Base-by-base conservation (phyloP, 2,329 filamentous ascomycete species). In the Paraphoma chrysanthemicola region DNA sequence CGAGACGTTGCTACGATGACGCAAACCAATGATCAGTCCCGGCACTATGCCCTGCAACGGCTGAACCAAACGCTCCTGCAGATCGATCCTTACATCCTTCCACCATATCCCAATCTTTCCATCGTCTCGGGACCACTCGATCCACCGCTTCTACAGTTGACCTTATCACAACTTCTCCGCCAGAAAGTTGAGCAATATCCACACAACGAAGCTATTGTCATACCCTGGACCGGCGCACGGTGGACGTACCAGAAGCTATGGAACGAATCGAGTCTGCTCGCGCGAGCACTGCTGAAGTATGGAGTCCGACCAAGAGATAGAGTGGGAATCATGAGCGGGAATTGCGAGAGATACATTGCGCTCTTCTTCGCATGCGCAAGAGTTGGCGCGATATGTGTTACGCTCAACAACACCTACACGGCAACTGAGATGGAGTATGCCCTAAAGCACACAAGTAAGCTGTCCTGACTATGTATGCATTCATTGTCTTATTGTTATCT, bases 341-440 rank as follows among this genome's bases (percentile, higher is more conserved):
- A 86, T 60, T 84, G 83, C 62, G 82, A 85, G 58, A 81, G 85
- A 62, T 85, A 90, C 30, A 76, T 77, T 44, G 83, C 89, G 2
- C 83, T 92, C 14, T 91, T 92, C 80, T 92, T 92, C 63, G 89
- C 88, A 3, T 88, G 87, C 10, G 86, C 88, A 41, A 69, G 77
- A 45, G 63, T 81, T 11, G 79, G 79, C 2, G 77, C 77, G 1
- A 75, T 80, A 36, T 80, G 93, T 50, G 90, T 93, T 29, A 91
- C 93, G 44, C 79, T 93, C 63, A 93, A 93, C 78, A 93, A 92
- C 77, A 93, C 90, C 0, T 93, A 93, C 72, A 93, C 90, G 1
- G 83, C 88, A 2, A 85, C 84, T 1, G 90, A 93, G 76, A 87
- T 89, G 46, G 83, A 87, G 71, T 89, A 90, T 74, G 90, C 88